These are phyloP conservation scores for Dendrocalamus latiflorus DNA, from an alignment of 202 grass and related monocot genomes.

Conservation along the genomic window DNA sequence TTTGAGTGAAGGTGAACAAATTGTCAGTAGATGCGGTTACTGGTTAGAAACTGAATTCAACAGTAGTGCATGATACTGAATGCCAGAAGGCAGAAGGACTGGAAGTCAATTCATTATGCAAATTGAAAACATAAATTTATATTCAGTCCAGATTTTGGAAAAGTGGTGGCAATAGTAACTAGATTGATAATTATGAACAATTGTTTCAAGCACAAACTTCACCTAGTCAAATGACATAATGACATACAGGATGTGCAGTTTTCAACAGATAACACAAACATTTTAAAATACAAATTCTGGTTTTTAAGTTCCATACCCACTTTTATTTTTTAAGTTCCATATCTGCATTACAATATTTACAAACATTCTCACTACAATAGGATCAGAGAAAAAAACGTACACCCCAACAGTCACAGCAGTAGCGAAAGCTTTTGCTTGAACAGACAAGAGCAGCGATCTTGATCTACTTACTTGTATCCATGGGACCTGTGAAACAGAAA, in stretches of 20 bases:
- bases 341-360: not conserved
- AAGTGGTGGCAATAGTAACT: not conserved
- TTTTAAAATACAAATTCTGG: not conserved
- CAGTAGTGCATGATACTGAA: not conserved
- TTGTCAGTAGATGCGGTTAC: not conserved
- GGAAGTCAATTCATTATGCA: not conserved
- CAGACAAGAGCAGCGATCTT: slow-evolving; percentile 57
- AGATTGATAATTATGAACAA: slow-evolving; percentile 4
- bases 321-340: not conserved
- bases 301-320: not conserved
- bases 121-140: slow-evolving; percentile 14
- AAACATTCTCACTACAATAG: slow-evolving; percentile 2
- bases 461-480: slow-evolving; percentile 92
- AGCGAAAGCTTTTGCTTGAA: slow-evolving; percentile 56
- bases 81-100: not conserved
- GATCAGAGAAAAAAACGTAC: slow-evolving; percentile 37
- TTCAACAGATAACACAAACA: not conserved
- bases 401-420: slow-evolving; percentile 47
- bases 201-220: slow-evolving; percentile 8
- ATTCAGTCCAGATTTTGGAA: not conserved
- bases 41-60: not conserved
- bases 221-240: not conserved
- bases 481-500: slow-evolving; percentile 53
- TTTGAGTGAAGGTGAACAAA: slow-evolving; percentile 3
- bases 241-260: not conserved